Conservation (phyloP, 1,284 basidiomycete species). For the Microbotryum scabiosae region DNA sequence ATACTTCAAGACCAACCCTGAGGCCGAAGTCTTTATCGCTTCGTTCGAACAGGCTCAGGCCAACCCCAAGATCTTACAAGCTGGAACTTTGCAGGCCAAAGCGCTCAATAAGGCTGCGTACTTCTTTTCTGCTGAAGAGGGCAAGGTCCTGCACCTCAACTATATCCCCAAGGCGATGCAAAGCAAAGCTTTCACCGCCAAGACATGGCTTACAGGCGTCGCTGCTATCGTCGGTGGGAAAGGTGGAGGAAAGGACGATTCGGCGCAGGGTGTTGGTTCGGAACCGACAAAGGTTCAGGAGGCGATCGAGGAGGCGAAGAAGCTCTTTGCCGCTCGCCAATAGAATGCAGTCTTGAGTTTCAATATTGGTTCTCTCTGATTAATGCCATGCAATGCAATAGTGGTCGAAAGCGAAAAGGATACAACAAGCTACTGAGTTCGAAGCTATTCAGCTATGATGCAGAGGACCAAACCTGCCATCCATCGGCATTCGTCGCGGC, state of each 20-base stretch:
- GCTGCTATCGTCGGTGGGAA: constrained; percentile 75
- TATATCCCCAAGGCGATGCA: constrained; percentile 61
- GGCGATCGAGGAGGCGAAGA: constrained; percentile 47
- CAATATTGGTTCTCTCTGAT: too few relatives aligned
- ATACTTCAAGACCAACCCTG: constrained; percentile 68
- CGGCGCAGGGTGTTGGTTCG: constrained; percentile 73
- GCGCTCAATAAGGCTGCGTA: constrained; percentile 76
- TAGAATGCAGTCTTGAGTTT: neutral
- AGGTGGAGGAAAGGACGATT: constrained; percentile 84
- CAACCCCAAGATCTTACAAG: constrained; percentile 73
- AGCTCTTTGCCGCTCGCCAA: constrained; percentile 3
- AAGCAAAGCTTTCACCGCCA: constrained; percentile 61
- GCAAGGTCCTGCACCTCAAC: constrained; percentile 83
- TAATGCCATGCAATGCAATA: too few relatives aligned
- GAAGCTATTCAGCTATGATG: too few relatives aligned
- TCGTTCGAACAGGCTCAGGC: constrained; percentile 60
- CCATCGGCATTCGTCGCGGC: too few relatives aligned
- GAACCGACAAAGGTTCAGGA: constrained; percentile 59
- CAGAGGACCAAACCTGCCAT: too few relatives aligned
- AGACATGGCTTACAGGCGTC: constrained; percentile 72
- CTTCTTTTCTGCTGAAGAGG: constrained; percentile 61
- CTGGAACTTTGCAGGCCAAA: constrained; percentile 59
- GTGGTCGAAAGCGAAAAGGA: too few relatives aligned
- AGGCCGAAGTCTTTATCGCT: constrained; percentile 60
- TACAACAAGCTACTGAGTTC: too few relatives aligned